Evolutionary conservation across 75 land plant genomes (phyloP).

Genomic region (Chamaecyparis obtusa): DNA sequence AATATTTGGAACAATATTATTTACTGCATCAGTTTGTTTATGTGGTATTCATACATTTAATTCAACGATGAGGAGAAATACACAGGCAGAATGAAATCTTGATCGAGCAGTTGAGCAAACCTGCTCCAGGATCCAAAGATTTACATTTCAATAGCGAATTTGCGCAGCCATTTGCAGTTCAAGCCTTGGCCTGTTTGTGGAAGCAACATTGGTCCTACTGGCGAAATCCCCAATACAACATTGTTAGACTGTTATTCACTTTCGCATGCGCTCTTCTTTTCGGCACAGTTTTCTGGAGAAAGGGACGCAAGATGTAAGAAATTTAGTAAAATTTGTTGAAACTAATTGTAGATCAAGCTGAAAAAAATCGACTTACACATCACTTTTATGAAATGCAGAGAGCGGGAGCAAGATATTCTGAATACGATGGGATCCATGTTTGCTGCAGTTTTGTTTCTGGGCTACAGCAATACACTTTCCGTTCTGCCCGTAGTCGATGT

Average conservation of each 20-base stretch:
- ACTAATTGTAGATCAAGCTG: no score
- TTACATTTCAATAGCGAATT: constrained; percentile 28
- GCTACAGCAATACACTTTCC: constrained; percentile 8
- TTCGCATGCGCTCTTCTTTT: constrained; percentile 26
- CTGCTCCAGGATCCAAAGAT: constrained; percentile 30
- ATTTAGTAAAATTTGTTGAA: no score
- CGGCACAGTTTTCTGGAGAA: constrained; percentile 40
- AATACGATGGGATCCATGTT: constrained; percentile 57
- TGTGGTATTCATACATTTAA: background rate
- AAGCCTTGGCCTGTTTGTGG: constrained; percentile 38
- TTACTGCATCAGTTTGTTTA: no score
- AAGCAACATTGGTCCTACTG: constrained; percentile 43
- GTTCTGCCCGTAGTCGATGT: constrained; percentile 71
- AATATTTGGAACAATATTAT: no score
- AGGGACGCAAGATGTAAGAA: constrained; percentile 29
- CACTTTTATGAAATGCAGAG: background rate
- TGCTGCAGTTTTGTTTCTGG: constrained; percentile 25
- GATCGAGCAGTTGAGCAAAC: constrained; percentile 25
- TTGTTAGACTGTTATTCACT: constrained; percentile 35
- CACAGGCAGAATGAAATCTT: constrained; percentile 30
- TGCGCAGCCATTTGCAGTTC: constrained; percentile 26
- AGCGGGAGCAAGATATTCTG: constrained; percentile 23
- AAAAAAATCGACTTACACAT: no score
- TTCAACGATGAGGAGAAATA: background rate
- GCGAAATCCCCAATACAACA: constrained; percentile 48